A percentile compares a stretch with the other conserved stretches of the same genome.
Evolutionary conservation across 345 rosid species (phyloP).

Genomic region (Syzygium jambos): DNA sequence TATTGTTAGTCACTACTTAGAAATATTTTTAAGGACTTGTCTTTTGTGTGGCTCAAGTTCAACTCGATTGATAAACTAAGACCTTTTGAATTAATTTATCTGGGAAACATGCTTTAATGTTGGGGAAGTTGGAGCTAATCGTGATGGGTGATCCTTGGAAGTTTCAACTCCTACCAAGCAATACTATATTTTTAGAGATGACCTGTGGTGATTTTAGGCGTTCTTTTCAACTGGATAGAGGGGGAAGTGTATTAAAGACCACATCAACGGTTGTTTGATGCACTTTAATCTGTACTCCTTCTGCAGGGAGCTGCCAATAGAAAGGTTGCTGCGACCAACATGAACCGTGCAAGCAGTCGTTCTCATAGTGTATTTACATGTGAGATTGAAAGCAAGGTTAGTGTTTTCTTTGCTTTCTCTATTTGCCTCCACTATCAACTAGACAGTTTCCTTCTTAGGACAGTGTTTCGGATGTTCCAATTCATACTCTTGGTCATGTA

Average conservation of each 20-base stretch:
- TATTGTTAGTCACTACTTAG: neutral
- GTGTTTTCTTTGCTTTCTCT: neutral
- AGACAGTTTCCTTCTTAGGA: neutral
- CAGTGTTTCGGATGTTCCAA: neutral
- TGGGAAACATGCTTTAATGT: neutral
- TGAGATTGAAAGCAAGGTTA: conserved; percentile 86
- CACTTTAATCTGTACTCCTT: neutral
- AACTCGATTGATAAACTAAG: neutral
- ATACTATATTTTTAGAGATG: neutral
- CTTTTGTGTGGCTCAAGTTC: neutral
- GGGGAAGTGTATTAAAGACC: neutral
- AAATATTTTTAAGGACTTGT: neutral
- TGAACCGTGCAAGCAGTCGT: conserved; percentile 98
- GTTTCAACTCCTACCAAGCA: neutral
- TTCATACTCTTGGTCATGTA: neutral
- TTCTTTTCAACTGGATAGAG: neutral
- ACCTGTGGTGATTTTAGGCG: neutral
- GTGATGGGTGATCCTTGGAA: neutral
- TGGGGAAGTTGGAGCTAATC: neutral
- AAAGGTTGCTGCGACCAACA: conserved; percentile 96
- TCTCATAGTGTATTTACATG: conserved; percentile 99
- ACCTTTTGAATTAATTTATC: neutral
- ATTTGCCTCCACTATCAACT: neutral
- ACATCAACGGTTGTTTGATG: neutral
- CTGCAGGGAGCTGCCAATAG: conserved; percentile 92